Percentiles rank a stretch among this genome's conserved stretches.
phyloP scores from a whole-genome alignment of 2,329 filamentous ascomycete species.

The Sporothrix protearum region DNA sequence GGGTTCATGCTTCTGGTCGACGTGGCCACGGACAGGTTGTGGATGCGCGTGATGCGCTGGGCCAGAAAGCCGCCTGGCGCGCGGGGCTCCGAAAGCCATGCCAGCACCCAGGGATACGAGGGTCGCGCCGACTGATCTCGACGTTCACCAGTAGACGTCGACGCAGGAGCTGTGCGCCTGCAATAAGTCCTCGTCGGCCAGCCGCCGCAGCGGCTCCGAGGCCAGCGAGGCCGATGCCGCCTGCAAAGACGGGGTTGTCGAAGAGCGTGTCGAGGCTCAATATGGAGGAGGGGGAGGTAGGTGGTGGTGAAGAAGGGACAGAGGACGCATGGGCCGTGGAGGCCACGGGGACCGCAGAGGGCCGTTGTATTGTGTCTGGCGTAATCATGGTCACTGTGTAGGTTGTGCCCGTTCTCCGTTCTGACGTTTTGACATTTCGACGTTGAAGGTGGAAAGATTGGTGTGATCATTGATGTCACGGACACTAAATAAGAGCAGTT shows the following conservation, averaged over 20 bases:
- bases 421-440: not conserved
- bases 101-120: conserved; percentile 88
- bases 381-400: conserved; percentile 15
- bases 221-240: conserved; percentile 85
- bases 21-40: conserved; percentile 57
- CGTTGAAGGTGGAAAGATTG: not conserved
- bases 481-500: not conserved
- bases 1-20: conserved; percentile 49
- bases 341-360: not conserved
- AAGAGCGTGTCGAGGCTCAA: conserved; percentile 53
- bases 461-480: conserved; percentile 2
- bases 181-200: conserved; percentile 71
- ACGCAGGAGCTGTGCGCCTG: conserved; percentile 69
- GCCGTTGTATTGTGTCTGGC: conserved; percentile 17
- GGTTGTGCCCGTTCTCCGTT: conserved; percentile 15
- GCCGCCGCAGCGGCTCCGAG: conserved; percentile 79
- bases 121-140: conserved; percentile 91
- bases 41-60: conserved; percentile 56
- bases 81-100: conserved; percentile 87
- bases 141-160: conserved; percentile 88
- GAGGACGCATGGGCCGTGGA: not conserved
- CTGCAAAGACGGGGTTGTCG: conserved; percentile 61
- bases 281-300: conserved; percentile 9
- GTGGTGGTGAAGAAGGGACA: not conserved
- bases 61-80: conserved; percentile 58